Evolutionary conservation across 257 asterid species (phyloP).

Genomic region (Pogostemon cablin): DNA sequence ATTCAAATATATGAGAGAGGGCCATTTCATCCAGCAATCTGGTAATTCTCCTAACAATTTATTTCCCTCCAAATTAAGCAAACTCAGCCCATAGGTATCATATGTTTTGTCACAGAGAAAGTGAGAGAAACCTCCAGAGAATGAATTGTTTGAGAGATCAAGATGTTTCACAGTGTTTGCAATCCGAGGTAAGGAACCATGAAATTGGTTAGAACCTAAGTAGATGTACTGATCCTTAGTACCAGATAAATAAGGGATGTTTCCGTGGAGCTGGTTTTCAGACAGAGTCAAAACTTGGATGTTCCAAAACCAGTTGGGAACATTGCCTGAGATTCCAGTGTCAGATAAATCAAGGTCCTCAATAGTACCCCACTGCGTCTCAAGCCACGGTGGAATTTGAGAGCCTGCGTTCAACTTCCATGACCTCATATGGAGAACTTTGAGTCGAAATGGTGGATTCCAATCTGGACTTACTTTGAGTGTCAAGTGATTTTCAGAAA

Average conservation of each 20-base stretch:
- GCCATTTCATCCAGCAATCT: conserved; percentile 43
- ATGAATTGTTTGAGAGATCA: conserved; percentile 40
- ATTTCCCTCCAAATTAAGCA: conserved; percentile 38
- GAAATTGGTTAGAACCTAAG: conserved; percentile 41
- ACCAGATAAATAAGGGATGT: neutral
- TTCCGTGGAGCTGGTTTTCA: neutral
- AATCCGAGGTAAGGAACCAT: conserved; percentile 37
- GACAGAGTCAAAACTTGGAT: neutral
- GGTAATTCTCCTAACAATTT: conserved; percentile 35
- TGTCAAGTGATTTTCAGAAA: neutral
- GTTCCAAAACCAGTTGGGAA: conserved; percentile 14
- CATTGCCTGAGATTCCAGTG: neutral
- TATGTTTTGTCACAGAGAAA: conserved; percentile 27
- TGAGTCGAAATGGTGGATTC: conserved; percentile 17
- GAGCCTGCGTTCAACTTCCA: conserved; percentile 12
- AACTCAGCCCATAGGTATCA: neutral
- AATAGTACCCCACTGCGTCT: neutral
- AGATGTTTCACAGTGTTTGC: neutral
- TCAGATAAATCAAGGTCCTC: neutral
- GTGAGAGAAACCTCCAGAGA: conserved; percentile 23
- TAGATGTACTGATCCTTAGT: neutral
- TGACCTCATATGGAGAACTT: neutral
- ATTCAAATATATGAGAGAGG: neutral
- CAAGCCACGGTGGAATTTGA: neutral
- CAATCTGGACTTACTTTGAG: conserved; percentile 3